These are phyloP conservation scores for Lentinus brumalis DNA, from an alignment of 768 basidiomycete species.

Conservation along the genomic window DNA sequence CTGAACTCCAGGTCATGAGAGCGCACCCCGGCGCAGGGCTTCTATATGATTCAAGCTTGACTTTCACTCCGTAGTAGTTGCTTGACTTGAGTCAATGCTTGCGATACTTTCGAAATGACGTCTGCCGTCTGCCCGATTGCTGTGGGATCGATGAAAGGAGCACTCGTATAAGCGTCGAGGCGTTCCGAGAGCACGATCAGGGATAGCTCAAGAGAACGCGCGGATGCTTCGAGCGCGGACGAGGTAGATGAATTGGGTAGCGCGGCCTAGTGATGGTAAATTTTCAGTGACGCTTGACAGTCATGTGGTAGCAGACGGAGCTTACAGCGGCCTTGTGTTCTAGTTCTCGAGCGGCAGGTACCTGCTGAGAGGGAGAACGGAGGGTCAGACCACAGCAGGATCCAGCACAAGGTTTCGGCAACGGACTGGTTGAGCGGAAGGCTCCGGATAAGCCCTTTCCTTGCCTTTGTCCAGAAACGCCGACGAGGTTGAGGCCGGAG, in stretches of 20 bases:
- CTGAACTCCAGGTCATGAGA: constrained; percentile 8
- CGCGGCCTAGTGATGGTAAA: not conserved
- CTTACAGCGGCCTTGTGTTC: not conserved
- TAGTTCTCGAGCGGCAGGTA: too few relatives aligned
- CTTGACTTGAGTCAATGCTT: constrained; percentile 61
- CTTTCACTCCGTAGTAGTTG: constrained; percentile 54
- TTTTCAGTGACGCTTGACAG: not conserved
- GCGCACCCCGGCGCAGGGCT: constrained; percentile 16
- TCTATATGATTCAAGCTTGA: constrained; percentile 24
- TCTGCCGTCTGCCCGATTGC: constrained; percentile 65
- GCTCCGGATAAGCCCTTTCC: not conserved
- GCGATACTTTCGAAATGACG: constrained; percentile 63
- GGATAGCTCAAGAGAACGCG: constrained; percentile 52
- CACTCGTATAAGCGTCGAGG: constrained; percentile 47
- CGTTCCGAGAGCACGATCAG: constrained; percentile 54
- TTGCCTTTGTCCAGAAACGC: constrained; percentile 8
- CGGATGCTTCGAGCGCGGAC: constrained; percentile 39
- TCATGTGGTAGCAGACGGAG: not conserved
- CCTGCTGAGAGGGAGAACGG: too few relatives aligned
- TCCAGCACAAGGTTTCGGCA: too few relatives aligned
- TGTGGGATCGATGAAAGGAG: constrained; percentile 43
- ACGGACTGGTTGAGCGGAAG: not conserved
- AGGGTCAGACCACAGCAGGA: too few relatives aligned
- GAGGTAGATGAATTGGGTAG: constrained; percentile 6
- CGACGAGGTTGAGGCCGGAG: not conserved